Evolutionary conservation across 2,329 filamentous ascomycete genomes (phyloP), one percentile per base, ranked within the genome.

Genomic region (Pyricularia pennisetigena): DNA sequence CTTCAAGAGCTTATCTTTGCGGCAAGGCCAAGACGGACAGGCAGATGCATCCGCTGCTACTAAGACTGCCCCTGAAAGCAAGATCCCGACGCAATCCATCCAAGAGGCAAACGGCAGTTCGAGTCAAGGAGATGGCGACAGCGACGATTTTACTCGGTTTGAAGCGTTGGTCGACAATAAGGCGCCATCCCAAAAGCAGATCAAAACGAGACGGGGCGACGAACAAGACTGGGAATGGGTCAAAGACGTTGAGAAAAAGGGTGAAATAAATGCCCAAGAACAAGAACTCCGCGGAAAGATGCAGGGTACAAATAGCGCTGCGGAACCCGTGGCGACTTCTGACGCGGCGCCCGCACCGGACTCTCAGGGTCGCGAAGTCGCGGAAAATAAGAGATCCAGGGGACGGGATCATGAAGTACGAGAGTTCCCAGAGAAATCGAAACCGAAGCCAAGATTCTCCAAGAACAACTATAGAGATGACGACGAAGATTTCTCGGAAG

Each of bases 401-500:
- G 26, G 35, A 4, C 64, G 30, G 57, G 35, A 41, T 35, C 54
- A 62, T 20, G 30, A 67, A 14, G 54, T 62, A 30, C 59, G 29
- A 67, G 67, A 32, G 30, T 35, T 26, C 59, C 29, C 59, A 23
- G 24, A 49, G 16, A 69, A 66, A 30, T 23, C n/a, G 4, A 71
- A 69, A 62, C 8, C 30, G 12, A 69, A 68, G 64, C 7, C 49
- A 4, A 62, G 29, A 35, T 57, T 54, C 10, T 65, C 61, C 10
- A 30, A 61, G 4, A 26, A 61, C 23, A 63, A 26, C 1, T 54
- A 49, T 14, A 65, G 74, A 2, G 73, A 76, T 3, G 75, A 78
- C 0, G 77, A 78, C 1, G 79, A 80, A 8, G 78, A 82, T 0
- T 78, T 77, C 71, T 78, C 81, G 16, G 81, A 82, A 8, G 79